Evolutionary conservation across 2,329 filamentous ascomycete species (phyloP), one percentile per base, ranked within the genome.

Genomic region (Aureobasidium sp.): DNA sequence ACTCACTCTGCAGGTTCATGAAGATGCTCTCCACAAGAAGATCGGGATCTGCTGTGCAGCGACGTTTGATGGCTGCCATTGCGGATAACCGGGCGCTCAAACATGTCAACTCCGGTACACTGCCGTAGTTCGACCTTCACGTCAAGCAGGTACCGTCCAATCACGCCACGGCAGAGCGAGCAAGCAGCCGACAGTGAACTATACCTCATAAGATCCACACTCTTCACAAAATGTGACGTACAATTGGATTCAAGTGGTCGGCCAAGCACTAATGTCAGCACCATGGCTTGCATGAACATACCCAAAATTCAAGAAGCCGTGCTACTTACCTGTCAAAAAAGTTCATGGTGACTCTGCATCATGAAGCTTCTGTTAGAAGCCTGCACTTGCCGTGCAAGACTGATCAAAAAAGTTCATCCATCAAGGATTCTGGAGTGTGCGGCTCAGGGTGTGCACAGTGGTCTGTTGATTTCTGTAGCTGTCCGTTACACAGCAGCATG

Each of bases 401-500:
- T 11, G 21, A 47, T 58, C 7, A 11, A 1, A 21, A 33, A 49
- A 29, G 19, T 49, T 23, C 33, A 40, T 11, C 8, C 13, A 43
- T 40, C 17, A 43, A 49, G 19, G 4, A 38, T 47, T 40, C 33
- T 50, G 35, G 31, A 58, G 35, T 38, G 13, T 43, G 29, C 57
- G 25, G 55, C 38, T 45, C 46, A 49, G 35, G 27, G 21, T 40
- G 43, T 60, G 57, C 57, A 60, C 46, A 27, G 46, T 50, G 37
- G 35, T 43, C 21, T 50, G 35, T 60, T 45, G 46, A 60, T 37
- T 38, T 51, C 57, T 59, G 55, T 37, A 49, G 25, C 37, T 29
- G 25, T 31, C 57, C 37, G 57, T 60, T 60, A 60, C 57, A 60
- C 57, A 60, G 37, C 55, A 59, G 57, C 57, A 60, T 60, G 57